Percentiles rank a stretch among this genome's conserved stretches.
These are phyloP conservation scores for Arthrobotrys entomopaga DNA, from an alignment of 2,329 filamentous ascomycete species.

Conservation along the genomic window DNA sequence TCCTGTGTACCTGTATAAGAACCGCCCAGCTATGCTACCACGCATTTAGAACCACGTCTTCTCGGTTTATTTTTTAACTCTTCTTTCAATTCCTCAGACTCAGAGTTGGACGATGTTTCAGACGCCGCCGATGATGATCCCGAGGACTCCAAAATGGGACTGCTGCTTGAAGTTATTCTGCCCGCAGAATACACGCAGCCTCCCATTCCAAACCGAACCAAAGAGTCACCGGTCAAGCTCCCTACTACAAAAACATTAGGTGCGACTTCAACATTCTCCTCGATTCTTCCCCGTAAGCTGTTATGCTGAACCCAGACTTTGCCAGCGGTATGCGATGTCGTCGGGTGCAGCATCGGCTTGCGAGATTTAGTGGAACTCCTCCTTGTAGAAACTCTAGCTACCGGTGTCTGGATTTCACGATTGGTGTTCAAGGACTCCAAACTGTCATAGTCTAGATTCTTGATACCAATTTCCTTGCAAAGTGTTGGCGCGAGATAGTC, in stretches of 20 bases:
- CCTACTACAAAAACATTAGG: conserved; percentile 69
- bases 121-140: conserved; percentile 29
- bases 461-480: conserved; percentile 64
- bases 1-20: background rate
- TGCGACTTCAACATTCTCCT: conserved; percentile 67
- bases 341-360: conserved; percentile 40
- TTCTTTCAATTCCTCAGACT: conserved; percentile 20
- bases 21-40: conserved; percentile 13
- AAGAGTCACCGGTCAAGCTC: conserved; percentile 70
- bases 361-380: conserved; percentile 17
- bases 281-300: conserved; percentile 67
- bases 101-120: conserved; percentile 37
- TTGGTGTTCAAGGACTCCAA: background rate
- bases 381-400: conserved; percentile 20
- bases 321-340: conserved; percentile 42
- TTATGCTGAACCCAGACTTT: conserved; percentile 65
- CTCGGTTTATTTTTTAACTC: background rate
- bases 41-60: conserved; percentile 36
- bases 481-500: conserved; percentile 66
- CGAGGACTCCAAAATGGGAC: conserved; percentile 32
- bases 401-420: background rate
- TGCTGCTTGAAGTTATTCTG: conserved; percentile 61
- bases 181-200: conserved; percentile 70
- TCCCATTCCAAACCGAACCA: conserved; percentile 71
- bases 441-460: conserved; percentile 32